Conservation (phyloP, 257 asterid genomes). For the Forsythia viridissima region DNA sequence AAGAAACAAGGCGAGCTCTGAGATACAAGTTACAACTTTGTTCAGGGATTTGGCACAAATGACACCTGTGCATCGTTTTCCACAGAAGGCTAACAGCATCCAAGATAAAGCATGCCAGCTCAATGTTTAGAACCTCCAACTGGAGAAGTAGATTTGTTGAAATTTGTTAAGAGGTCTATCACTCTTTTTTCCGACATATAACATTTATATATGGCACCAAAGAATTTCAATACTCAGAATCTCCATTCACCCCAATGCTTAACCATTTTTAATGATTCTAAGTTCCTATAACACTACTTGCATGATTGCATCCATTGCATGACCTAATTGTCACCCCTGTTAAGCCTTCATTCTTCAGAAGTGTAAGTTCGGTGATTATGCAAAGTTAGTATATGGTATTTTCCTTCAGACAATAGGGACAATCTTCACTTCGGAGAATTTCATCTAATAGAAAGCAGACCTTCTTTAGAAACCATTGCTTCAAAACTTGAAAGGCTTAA, state of each 20-base stretch:
- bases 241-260: not conserved
- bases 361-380: not conserved
- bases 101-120: not conserved
- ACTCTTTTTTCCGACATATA: not conserved
- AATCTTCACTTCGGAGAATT: not conserved
- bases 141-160: not conserved
- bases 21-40: too few relatives aligned
- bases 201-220: not conserved
- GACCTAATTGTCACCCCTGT: not conserved
- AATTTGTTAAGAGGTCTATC: not conserved
- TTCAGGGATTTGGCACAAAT: too few relatives aligned
- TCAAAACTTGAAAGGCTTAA: not conserved
- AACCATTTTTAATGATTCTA: not conserved
- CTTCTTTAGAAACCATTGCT: not conserved
- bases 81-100: too few relatives aligned
- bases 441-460: not conserved
- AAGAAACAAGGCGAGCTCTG: too few relatives aligned
- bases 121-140: not conserved
- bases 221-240: not conserved
- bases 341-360: not conserved
- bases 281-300: not conserved
- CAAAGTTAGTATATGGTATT: not conserved
- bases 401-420: not conserved
- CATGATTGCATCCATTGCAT: not conserved
- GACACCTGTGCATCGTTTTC: too few relatives aligned